Base-by-base conservation (phyloP, 768 basidiomycete genomes). In the Macrolepiota fuliginosa region DNA sequence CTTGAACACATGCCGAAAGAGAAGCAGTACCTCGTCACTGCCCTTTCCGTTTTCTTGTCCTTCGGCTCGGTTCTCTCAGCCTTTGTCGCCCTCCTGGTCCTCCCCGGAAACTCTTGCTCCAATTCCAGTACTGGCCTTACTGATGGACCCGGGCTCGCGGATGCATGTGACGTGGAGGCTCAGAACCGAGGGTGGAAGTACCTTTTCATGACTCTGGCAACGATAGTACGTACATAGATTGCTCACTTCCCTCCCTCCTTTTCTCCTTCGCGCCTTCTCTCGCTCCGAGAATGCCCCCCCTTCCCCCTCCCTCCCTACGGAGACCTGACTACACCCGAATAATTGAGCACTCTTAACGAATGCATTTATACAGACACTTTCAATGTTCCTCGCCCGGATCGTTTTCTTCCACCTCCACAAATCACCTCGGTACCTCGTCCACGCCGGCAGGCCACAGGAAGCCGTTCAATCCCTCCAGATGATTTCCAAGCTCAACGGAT, bases 31-130 rank as follows among this genome's bases (percentile, higher is more conserved):
- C 84, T 98, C 32, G 88, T 98, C 56, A 96, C 94, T 0, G 90
- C 89, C 0, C 83, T 97, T 24, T 94, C 94, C 4, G 84, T 95
- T n/a, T 98, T 98, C 79, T 98, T 98, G 79, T 95, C 94, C 4
- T 74, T 96, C 40, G 96, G 96, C 50, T 88, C n/a, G n/a, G n/a
- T n/a, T n/a, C n/a, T n/a, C n/a, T n/a, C n/a, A n/a, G n/a, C n/a
- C n/a, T n/a, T n/a, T n/a, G n/a, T n/a, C n/a, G n/a, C n/a, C n/a
- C n/a, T n/a, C n/a, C n/a, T n/a, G n/a, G n/a, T n/a, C n/a, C n/a
- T n/a, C n/a, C n/a, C n/a, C n/a, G n/a, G n/a, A n/a, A n/a, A n/a
- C n/a, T n/a, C n/a, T n/a, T n/a, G n/a, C n/a, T n/a, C n/a, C n/a
- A n/a, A n/a, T n/a, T n/a, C n/a, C n/a, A n/a, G n/a, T n/a, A n/a